Conservation (phyloP, 768 basidiomycete genomes). For the Stropharia rugosoannulata region DNA sequence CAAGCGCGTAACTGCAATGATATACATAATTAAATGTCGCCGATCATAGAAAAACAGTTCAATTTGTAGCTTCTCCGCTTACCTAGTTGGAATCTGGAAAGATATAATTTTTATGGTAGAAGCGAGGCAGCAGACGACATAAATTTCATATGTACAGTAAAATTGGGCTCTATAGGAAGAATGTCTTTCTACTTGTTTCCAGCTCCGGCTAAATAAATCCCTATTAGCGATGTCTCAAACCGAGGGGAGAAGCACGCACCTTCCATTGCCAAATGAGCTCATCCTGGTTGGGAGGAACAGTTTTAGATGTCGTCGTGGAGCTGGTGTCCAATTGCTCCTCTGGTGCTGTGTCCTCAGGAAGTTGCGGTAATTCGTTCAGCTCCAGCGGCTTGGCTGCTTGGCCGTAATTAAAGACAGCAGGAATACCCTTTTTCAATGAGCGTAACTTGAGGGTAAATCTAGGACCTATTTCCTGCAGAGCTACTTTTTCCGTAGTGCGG, state of each 20-base stretch:
- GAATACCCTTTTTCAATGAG: slow-evolving; percentile 86
- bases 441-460: slow-evolving; percentile 93
- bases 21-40: no score
- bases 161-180: slow-evolving; percentile 64
- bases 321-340: slow-evolving; percentile 19
- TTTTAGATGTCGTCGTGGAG: slow-evolving; percentile 22
- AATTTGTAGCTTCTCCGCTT: no score
- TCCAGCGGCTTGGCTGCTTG: slow-evolving; percentile 56
- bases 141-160: neutral
- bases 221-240: slow-evolving; percentile 4
- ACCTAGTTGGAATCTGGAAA: no score
- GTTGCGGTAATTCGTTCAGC: slow-evolving; percentile 42
- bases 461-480: slow-evolving; percentile 96
- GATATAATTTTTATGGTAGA: no score
- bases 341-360: slow-evolving; percentile 30
- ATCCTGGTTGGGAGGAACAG: slow-evolving; percentile 64
- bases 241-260: slow-evolving; percentile 42
- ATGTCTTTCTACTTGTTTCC: slow-evolving; percentile 86
- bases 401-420: slow-evolving; percentile 72
- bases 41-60: no score
- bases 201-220: slow-evolving; percentile 71
- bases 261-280: slow-evolving; percentile 92
- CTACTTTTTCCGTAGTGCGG: slow-evolving; percentile 85
- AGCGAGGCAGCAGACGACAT: neutral
- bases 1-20: neutral